These are phyloP conservation scores for Claviceps humidiphila DNA, from an alignment of 2,329 filamentous ascomycete species.

Conservation along the genomic window DNA sequence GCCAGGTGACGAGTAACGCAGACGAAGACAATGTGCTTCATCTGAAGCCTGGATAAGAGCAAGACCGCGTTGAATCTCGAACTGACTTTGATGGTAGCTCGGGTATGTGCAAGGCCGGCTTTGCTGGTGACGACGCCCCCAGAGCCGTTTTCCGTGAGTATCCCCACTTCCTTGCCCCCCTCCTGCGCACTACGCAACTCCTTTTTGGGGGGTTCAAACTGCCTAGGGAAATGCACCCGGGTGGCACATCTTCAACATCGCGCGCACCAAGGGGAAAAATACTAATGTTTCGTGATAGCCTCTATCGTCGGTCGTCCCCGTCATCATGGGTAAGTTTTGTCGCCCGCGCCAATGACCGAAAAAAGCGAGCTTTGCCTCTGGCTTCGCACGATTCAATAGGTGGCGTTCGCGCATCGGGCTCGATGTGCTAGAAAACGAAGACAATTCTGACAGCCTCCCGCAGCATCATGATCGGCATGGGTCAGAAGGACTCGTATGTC, in stretches of 20 bases:
- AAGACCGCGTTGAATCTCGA: neutral
- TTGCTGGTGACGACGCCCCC: constrained; percentile 99
- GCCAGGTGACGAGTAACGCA: neutral
- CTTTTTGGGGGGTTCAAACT: constrained; percentile 3
- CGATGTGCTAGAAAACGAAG: neutral
- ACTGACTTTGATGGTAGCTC: constrained; percentile 55
- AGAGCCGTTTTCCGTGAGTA: constrained; percentile 99
- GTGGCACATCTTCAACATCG: neutral
- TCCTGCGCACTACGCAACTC: constrained; percentile 6
- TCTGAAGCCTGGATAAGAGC: neutral
- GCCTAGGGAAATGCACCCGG: neutral
- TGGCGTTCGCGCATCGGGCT: neutral
- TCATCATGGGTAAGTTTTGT: constrained; percentile 82
- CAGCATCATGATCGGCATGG: constrained; percentile 99
- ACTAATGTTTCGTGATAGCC: constrained; percentile 44
- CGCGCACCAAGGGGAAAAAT: constrained; percentile 6
- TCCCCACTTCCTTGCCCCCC: constrained; percentile 20
- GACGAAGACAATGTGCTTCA: neutral
- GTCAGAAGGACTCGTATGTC: constrained; percentile 99
- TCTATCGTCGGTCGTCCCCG: constrained; percentile 99
- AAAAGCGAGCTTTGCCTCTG: neutral
- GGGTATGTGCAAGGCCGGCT: constrained; percentile 99
- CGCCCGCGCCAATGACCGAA: neutral
- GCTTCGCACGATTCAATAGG: neutral
- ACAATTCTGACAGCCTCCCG: constrained; percentile 10